Conservation (phyloP, 1,139 yeast species). For the Yamadazyma atlantica region DNA sequence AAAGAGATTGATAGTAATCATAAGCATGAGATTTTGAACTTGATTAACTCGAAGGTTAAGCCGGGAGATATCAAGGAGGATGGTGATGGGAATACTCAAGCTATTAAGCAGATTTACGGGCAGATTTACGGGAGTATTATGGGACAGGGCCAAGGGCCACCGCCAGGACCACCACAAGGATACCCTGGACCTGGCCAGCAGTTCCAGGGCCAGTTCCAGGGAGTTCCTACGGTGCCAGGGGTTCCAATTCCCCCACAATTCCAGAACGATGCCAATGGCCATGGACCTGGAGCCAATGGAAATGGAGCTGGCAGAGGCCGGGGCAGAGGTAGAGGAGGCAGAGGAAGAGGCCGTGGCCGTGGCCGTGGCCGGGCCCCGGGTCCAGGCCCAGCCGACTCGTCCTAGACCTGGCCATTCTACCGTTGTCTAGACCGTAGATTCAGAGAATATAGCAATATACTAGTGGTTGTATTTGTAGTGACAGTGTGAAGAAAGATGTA, state of each 20-base stretch:
- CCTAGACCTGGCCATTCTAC: too few species aligned
- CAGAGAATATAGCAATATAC: too few species aligned
- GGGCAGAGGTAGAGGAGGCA: conserved; percentile 5
- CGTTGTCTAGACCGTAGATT: too few species aligned
- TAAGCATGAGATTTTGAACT: conserved; percentile 34
- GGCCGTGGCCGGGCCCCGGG: too few species aligned
- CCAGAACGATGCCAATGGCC: conserved; percentile 19
- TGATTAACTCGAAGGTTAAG: conserved; percentile 15
- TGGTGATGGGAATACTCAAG: conserved; percentile 29
- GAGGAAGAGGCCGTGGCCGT: too few species aligned
- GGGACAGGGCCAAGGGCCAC: too few species aligned
- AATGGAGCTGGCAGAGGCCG: conserved; percentile 19
- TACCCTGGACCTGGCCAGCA: too few species aligned
- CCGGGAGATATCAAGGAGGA: conserved; percentile 15
- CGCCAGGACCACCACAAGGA: too few species aligned
- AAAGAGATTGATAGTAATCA: conserved; percentile 13
- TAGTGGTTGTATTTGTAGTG: too few species aligned
- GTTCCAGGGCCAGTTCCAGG: too few species aligned
- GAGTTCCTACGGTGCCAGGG: conserved; percentile 21
- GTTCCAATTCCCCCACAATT: conserved; percentile 38
- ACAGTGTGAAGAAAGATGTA: too few species aligned
- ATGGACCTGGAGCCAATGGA: conserved; percentile 19
- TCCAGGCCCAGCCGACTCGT: too few species aligned
- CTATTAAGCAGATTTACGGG: conserved; percentile 49
- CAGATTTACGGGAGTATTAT: conserved; percentile 46